Evolutionary conservation across 768 basidiomycete genomes (phyloP), one percentile per base, ranked within the genome.

Genomic region (Hemileccinum rubropunctum): DNA sequence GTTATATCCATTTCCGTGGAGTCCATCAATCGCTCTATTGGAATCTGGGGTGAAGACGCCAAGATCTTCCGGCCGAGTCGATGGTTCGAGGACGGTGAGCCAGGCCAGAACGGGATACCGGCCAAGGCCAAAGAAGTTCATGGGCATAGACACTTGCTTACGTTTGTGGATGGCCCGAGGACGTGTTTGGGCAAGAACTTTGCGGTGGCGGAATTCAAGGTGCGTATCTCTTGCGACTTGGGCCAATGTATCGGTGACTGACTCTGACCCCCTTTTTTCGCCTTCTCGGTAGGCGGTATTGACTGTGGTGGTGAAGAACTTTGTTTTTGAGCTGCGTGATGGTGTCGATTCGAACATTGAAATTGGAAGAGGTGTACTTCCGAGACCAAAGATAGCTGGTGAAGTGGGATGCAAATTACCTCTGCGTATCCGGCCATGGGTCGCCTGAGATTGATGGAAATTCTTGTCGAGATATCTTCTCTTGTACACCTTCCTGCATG

Each of bases 11-110:
- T 76, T 3, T 73, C 79, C 1, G 74, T 83, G 32, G 52, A 64
- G 14, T 67, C 64, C 15, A 71, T 81, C 48, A 85, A 87, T 58
- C 65, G 70, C 7, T 76, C 78, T 5, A 69, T 72, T 40, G 66
- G 62, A 0, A 61, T 84, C 20, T 88, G 86, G 87, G 86, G 86
- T 0, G 59, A 72, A 0, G 77, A 82, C 44, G 76, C 82, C 1
- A 72, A 75, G 20, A 72, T 75, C 21, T 89, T 83, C 60, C 70
- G 74, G 27, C 86, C 85, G 0, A 80, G 81, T 46, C 70, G 86
- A 13, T 89, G 86, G 86, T 68, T 87, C 10, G 62, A 62, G 12
- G 64, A 65, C 1, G 26, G 15, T 23, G 23, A 3, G 15, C 21
- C 20, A 8, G 27, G 54, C 8, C 26, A 26, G 4, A 58, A 65